phyloP scores from a whole-genome alignment of 1,284 basidiomycete species.

The Mycosarcoma mackinlayi region DNA sequence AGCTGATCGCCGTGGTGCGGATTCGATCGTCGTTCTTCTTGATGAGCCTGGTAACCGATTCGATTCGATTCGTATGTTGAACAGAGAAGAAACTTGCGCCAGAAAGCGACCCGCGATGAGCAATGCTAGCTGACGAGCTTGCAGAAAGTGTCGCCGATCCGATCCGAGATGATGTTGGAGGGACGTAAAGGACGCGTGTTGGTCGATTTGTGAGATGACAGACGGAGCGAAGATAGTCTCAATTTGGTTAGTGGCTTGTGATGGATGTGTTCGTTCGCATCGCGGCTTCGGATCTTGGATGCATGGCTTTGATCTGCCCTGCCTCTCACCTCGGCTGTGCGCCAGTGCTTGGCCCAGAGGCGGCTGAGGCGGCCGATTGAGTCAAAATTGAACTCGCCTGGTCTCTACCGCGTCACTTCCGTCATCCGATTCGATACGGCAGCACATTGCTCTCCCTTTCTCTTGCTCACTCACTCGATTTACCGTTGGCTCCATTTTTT shows the following conservation, averaged over 20 bases:
- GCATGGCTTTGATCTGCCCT: conserved; percentile 2
- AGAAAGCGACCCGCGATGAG: too few species aligned
- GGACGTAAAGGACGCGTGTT: neutral
- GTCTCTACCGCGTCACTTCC: conserved; percentile 12
- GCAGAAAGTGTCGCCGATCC: neutral
- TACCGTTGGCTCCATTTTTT: neutral
- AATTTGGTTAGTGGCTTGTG: too few species aligned
- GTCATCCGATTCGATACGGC: conserved; percentile 12
- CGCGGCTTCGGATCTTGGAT: neutral
- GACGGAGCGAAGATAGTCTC: neutral
- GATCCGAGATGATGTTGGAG: neutral
- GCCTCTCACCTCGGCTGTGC: neutral
- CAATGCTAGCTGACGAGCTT: neutral
- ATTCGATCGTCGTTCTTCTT: too few species aligned
- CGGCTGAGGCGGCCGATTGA: neutral
- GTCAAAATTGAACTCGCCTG: too few species aligned
- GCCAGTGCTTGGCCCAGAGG: too few species aligned
- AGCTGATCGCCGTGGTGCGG: too few species aligned
- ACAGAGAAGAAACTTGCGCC: neutral
- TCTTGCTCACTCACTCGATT: neutral
- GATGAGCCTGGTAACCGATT: too few species aligned
- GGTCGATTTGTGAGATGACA: neutral
- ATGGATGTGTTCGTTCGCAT: neutral
- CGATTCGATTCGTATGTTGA: too few species aligned
- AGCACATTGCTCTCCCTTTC: neutral